Base-by-base conservation (phyloP, 2,329 filamentous ascomycete species). In the Microsporum canis region DNA sequence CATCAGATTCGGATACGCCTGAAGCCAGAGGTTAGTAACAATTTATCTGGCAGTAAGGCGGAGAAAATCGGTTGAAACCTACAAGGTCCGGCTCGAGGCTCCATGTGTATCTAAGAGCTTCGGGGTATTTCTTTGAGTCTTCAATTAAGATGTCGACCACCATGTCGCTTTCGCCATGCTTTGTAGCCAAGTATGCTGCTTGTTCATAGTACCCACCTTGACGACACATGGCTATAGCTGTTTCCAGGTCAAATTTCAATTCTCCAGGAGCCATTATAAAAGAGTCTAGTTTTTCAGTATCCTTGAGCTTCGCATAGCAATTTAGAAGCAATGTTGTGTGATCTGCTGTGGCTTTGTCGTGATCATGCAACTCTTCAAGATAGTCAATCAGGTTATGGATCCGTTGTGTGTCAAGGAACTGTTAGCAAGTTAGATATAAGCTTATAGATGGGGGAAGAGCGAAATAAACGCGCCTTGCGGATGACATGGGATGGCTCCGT, bases 341-440 rank as follows among this genome's bases (percentile, higher is more conserved):
- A 66, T 99, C 94, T 1, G 91, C 87, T 1, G 92, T 96, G 0
- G 94, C 95, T 71, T 87, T 92, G 69, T 92, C 86, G 68, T 95
- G 90, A 64, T 97, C 91, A 69, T 99, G 94, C 14, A 99, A 79
- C 73, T 99, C 91, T 75, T 99, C 95, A 1, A 99, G 80, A 69
- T 97, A 99, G 71, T 95, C 90, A 60, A 99, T 97, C 33, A 99
- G 79, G 70, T 97, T 99, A 68, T 96, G 91, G 74, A 99, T 96
- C 64, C 91, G 84, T 80, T 99, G 94, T 0, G 94, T 97, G 70
- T 99, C 94, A 41, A 99, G 81, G 69, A 95, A 99, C 84, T 91
- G 14, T 5, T 14, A 33, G 34, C 7, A 12, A 5, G n/a, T 57
- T 57, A 57, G 55, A 17, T 10, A 17, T 39, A 6, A 1, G 55